Conservation (phyloP, 495 filamentous ascomycete species). For the Clohesyomyces aquaticus region DNA sequence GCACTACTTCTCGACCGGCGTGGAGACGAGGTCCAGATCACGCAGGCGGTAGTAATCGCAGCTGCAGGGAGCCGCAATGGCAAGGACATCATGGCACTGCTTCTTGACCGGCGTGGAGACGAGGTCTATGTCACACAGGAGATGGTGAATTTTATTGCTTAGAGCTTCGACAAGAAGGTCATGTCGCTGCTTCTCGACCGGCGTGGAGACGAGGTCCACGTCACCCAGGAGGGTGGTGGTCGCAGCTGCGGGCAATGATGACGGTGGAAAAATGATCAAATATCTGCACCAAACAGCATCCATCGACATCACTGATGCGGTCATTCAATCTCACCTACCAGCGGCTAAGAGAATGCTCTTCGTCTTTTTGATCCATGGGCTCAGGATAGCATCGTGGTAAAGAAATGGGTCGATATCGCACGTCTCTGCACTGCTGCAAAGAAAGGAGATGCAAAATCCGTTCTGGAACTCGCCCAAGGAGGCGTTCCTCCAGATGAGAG, state of each 20-base stretch:
- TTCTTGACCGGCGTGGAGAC: conserved; percentile 21
- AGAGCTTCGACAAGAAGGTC: conserved; percentile 26
- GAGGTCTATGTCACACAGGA: conserved; percentile 23
- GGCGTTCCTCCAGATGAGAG: conserved; percentile 21
- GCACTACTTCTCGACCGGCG: conserved; percentile 3
- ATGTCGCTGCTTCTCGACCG: conserved; percentile 28
- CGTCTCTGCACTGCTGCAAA: conserved; percentile 16
- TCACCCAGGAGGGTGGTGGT: conserved; percentile 22
- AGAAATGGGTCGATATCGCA: conserved; percentile 24
- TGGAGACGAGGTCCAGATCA: conserved; percentile 32
- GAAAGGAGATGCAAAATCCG: conserved; percentile 16
- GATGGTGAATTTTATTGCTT: conserved; percentile 9
- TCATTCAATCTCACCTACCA: conserved; percentile 22
- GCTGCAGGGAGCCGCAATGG: conserved; percentile 16
- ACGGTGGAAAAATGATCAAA: conserved; percentile 10
- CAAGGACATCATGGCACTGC: conserved; percentile 28
- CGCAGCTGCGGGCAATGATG: conserved; percentile 11
- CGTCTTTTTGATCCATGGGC: conserved; percentile 16
- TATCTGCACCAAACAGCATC: conserved; percentile 8
- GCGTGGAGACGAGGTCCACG: conserved; percentile 14
- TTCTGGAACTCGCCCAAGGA: conserved; percentile 14
- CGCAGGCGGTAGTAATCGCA: conserved; percentile 24
- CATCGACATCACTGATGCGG: conserved; percentile 20
- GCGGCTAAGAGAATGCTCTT: conserved; percentile 18
- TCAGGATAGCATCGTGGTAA: not conserved